Conservation (phyloP, 2,329 filamentous ascomycete species). For the Colletotrichum spinosum region DNA sequence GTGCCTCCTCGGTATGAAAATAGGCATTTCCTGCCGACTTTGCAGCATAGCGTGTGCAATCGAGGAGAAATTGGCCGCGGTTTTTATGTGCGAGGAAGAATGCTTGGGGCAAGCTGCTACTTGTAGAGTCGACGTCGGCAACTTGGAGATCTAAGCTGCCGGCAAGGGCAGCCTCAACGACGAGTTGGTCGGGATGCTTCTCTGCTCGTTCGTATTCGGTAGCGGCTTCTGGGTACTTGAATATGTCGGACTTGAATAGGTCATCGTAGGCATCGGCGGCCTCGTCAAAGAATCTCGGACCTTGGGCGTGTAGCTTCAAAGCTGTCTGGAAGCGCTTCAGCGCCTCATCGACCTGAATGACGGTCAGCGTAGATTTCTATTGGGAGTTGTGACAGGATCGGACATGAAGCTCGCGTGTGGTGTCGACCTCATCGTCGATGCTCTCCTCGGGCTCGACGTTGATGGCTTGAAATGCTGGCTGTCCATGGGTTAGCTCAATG, state of each 20-base stretch:
- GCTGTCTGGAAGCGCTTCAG: constrained; percentile 94
- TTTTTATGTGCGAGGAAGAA: constrained; percentile 97
- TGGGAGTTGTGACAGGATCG: constrained; percentile 30
- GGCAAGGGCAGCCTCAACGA: constrained; percentile 59
- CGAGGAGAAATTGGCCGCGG: constrained; percentile 90
- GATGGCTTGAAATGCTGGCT: constrained; percentile 83
- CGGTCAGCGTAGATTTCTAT: background rate
- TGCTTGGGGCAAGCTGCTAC: constrained; percentile 87
- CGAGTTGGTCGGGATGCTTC: constrained; percentile 62
- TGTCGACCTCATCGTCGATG: constrained; percentile 90
- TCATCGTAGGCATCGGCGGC: constrained; percentile 85
- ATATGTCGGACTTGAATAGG: constrained; percentile 93
- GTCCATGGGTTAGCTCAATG: constrained; percentile 19
- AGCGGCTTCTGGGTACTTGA: constrained; percentile 87
- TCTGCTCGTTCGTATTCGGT: constrained; percentile 85
- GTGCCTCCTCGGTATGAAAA: constrained; percentile 51
- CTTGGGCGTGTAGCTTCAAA: constrained; percentile 90
- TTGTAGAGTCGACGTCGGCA: constrained; percentile 77
- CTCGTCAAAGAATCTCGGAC: constrained; percentile 78
- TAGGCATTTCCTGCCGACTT: constrained; percentile 46
- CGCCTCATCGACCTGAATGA: constrained; percentile 84
- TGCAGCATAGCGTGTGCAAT: constrained; percentile 70
- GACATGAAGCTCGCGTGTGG: constrained; percentile 91
- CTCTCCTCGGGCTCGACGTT: constrained; percentile 96
- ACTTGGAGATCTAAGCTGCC: constrained; percentile 66